phyloP scores from a whole-genome alignment of 2,329 filamentous ascomycete genomes.

The Alternaria viburni region DNA sequence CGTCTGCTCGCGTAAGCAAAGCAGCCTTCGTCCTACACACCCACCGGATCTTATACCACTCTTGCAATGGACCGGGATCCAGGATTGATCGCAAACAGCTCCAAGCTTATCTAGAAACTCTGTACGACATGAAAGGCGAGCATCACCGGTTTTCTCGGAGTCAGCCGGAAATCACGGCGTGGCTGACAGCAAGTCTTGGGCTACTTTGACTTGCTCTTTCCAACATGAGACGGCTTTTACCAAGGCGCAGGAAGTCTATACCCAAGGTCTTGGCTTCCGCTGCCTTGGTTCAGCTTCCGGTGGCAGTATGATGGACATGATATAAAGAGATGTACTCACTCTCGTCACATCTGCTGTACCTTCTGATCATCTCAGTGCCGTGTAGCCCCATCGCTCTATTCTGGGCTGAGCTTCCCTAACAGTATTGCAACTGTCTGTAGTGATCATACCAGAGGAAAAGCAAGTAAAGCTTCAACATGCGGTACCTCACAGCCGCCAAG shows the following conservation, averaged over 20 bases:
- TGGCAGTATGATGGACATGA: not conserved
- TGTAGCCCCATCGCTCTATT: not conserved
- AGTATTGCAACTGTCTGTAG: not conserved
- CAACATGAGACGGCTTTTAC: not conserved
- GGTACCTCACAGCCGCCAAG: conserved; percentile 4
- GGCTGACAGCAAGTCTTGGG: not conserved
- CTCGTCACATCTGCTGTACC: not conserved
- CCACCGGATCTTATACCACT: not conserved
- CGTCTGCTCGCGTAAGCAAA: not conserved
- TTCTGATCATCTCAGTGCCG: not conserved
- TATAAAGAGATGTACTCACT: conserved; percentile 3
- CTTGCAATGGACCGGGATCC: not conserved
- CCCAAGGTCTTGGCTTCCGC: conserved; percentile 2
- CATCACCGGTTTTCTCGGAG: not conserved
- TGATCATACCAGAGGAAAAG: not conserved
- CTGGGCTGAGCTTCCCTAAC: not conserved
- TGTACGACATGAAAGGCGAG: not conserved
- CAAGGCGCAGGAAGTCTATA: not conserved
- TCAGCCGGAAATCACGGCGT: not conserved
- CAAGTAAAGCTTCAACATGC: not conserved
- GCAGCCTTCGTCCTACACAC: not conserved
- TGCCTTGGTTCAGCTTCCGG: not conserved
- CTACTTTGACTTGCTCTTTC: not conserved
- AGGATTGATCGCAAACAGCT: not conserved
- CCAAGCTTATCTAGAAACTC: not conserved